phyloP scores from a whole-genome alignment of 2,329 filamentous ascomycete species.

The Thielaviopsis cerberus region DNA sequence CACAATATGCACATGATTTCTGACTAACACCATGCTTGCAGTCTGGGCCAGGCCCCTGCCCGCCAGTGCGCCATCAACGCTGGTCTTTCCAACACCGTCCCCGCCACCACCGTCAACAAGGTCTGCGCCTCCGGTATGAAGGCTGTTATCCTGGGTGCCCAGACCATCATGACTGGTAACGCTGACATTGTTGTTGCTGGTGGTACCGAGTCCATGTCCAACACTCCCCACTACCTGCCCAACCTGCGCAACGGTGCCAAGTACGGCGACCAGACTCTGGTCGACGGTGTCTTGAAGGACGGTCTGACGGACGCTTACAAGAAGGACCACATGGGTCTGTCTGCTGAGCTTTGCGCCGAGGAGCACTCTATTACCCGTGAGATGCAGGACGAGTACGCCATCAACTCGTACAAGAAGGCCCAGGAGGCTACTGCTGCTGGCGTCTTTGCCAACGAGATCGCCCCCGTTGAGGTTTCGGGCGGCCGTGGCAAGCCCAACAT shows the following conservation, averaged over 20 bases:
- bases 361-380: constrained; percentile 70
- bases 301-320: constrained; percentile 88
- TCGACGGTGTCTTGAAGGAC: constrained; percentile 87
- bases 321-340: constrained; percentile 90
- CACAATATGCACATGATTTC: constrained; percentile 13
- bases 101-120: constrained; percentile 94
- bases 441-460: constrained; percentile 70
- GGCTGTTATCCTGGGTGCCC: constrained; percentile 80
- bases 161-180: constrained; percentile 94
- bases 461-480: constrained; percentile 70
- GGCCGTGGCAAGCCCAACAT: constrained; percentile 77
- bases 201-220: constrained; percentile 96
- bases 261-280: constrained; percentile 75
- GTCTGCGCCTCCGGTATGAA: constrained; percentile 93
- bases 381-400: constrained; percentile 88
- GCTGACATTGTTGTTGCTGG: constrained; percentile 84
- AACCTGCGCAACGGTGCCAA: constrained; percentile 74
- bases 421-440: constrained; percentile 69
- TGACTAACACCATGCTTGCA: constrained; percentile 20
- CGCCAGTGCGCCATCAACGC: constrained; percentile 83
- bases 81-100: constrained; percentile 60
- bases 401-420: constrained; percentile 84
- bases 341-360: constrained; percentile 75
- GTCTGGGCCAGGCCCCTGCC: constrained; percentile 87
- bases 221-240: constrained; percentile 87